Evolutionary conservation across 176 grass and related monocot genomes (phyloP).

Genomic region (Microstegium vimineum): DNA sequence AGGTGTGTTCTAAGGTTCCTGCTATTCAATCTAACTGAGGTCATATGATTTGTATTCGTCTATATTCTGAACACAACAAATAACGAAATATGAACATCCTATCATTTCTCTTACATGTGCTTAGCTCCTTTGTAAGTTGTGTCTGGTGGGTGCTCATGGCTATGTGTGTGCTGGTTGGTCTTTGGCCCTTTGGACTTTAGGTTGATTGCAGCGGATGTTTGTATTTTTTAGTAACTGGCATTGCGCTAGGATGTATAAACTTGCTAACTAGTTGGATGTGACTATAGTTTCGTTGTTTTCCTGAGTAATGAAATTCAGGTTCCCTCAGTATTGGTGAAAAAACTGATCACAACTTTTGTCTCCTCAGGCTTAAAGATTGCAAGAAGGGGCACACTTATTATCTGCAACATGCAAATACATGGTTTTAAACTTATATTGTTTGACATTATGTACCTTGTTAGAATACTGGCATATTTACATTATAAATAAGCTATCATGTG

Average conservation of each 20-base stretch:
- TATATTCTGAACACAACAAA: neutral
- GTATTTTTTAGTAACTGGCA: neutral
- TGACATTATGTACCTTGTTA: neutral
- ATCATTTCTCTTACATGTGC: neutral
- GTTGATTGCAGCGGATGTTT: neutral
- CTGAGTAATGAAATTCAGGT: neutral
- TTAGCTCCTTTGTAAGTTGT: neutral
- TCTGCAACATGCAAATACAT: neutral
- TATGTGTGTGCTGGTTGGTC: neutral
- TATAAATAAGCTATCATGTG: neutral
- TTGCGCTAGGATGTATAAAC: neutral
- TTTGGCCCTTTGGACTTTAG: neutral
- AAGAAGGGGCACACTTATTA: neutral
- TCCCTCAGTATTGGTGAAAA: neutral
- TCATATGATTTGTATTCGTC: neutral
- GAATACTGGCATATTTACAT: neutral
- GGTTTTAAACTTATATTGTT: neutral
- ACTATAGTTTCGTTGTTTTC: neutral
- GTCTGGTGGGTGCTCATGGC: neutral
- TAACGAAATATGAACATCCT: neutral
- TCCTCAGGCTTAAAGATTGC: neutral
- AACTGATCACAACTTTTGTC: neutral
- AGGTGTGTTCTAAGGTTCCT: conserved; percentile 45
- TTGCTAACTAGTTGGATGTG: neutral
- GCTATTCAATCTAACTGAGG: neutral